Conservation (phyloP, 2,329 filamentous ascomycete genomes). For the Penicillium sp. region DNA sequence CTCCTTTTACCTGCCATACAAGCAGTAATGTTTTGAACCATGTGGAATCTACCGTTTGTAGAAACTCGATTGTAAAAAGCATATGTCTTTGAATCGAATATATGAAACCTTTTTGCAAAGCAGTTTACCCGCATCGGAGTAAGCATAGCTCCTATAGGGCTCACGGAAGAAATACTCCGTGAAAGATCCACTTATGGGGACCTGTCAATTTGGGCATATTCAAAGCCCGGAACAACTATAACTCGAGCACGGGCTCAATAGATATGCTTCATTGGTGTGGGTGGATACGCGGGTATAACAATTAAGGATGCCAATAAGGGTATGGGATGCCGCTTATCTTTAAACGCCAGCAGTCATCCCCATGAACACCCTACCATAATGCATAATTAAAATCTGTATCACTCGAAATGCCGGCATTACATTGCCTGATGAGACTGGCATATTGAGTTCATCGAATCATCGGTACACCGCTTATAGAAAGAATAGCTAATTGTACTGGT, state of each 20-base stretch:
- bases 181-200: not conserved
- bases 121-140: not conserved
- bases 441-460: not conserved
- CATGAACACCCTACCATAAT: not conserved
- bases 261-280: not conserved
- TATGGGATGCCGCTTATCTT: not conserved
- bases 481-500: not conserved
- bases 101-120: not conserved
- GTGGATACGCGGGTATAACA: not conserved
- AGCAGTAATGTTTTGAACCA: not conserved
- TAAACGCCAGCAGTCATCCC: not conserved
- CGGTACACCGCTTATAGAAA: not conserved
- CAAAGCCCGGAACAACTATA: not conserved
- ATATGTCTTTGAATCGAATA: not conserved
- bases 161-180: not conserved
- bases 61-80: not conserved
- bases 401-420: not conserved
- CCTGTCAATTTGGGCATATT: not conserved
- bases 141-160: not conserved
- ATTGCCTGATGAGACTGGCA: not conserved
- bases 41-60: not conserved
- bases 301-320: not conserved
- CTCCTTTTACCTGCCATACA: constrained; percentile 14
- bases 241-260: not conserved
- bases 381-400: not conserved